Evolutionary conservation across 2,329 filamentous ascomycete genomes (phyloP), one percentile per base, ranked within the genome.

Genomic region (Epicoccum nigrum): DNA sequence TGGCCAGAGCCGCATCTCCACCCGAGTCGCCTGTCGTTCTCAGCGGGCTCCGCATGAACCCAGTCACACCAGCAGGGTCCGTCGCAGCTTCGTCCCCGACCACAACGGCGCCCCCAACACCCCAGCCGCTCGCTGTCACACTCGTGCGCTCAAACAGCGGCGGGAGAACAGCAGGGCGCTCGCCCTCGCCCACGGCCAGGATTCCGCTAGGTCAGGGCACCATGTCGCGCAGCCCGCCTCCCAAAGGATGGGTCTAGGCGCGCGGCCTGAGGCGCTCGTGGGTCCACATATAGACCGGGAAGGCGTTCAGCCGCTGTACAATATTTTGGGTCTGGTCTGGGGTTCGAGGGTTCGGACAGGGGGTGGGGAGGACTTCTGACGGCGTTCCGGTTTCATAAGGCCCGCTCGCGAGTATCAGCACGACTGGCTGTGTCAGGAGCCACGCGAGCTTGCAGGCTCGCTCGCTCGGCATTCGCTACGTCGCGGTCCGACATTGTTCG

Each of bases 171-270:
- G 23, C 6, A 6, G 23, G 9, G 37, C 55, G 13, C 23, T 51
- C 56, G 5, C 66, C 56, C 7, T 67, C 65, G 16, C 69, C 70
- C 0, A 70, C 68, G 6, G 67, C 68, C 12, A 44, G 64, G 28
- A 69, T 72, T 40, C 68, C 67, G 6, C 62, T 70, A 11, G 70
- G 70, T 15, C 68, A 65, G n/a, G 70, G 70, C 15, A 73, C 70
- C 6, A 73, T 73, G 68, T 62, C 66, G 38, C 60, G 70, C 9
- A 70, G 59, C 40, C 68, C 68, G 11, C 68, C 67, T 39, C 63
- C 58, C 4, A 66, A 67, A 34, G 70, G 69, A 40, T 72, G 70
- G 69, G 13, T 52, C 31, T 55, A 55, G 41, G 20, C 48, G n/a
- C 6, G 25, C 5, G 5, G 28, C 34, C 35, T 40, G 28, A 40